These are phyloP conservation scores for Eruca vesicaria DNA, from an alignment of 441 rosid genomes.

Conservation along the genomic window DNA sequence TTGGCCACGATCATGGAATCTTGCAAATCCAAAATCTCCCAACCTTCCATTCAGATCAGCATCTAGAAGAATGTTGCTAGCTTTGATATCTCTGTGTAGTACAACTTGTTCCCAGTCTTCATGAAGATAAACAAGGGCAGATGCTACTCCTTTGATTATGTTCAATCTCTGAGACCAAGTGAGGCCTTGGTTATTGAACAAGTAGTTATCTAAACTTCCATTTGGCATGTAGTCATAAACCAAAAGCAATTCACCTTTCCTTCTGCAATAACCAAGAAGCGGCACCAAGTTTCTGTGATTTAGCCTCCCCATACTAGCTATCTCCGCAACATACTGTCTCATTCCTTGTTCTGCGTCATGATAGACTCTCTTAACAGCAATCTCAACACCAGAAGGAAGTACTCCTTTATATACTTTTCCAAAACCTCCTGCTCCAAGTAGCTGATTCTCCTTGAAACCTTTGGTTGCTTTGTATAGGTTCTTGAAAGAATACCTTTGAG, in stretches of 20 bases:
- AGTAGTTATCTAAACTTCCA: neutral
- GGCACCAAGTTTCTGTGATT: slow-evolving; percentile 8
- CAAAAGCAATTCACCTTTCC: too few species aligned
- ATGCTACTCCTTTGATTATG: slow-evolving; percentile 18
- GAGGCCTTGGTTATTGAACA: neutral
- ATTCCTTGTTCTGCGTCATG: neutral
- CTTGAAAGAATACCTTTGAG: slow-evolving; percentile 48
- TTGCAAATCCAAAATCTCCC: slow-evolving; percentile 11
- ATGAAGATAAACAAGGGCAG: slow-evolving; percentile 1
- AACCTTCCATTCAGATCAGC: neutral
- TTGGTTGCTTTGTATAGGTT: slow-evolving; percentile 52
- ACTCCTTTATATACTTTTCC: slow-evolving; percentile 54
- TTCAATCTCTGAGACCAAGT: neutral
- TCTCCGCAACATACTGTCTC: neutral
- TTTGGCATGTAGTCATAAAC: slow-evolving; percentile 1
- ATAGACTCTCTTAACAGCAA: slow-evolving; percentile 5
- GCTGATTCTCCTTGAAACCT: slow-evolving; percentile 49
- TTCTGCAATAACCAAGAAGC: slow-evolving; percentile 11
- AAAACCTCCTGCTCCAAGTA: slow-evolving; percentile 55
- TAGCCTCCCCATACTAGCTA: neutral
- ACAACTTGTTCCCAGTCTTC: slow-evolving; percentile 8
- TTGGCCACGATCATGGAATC: slow-evolving; percentile 31
- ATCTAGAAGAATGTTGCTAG: slow-evolving; percentile 22
- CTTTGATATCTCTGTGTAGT: slow-evolving; percentile 4
- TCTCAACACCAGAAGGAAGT: slow-evolving; percentile 10